Evolutionary conservation across 148 eudicot genomes (phyloP).

Genomic region (Fagopyrum tataricum): DNA sequence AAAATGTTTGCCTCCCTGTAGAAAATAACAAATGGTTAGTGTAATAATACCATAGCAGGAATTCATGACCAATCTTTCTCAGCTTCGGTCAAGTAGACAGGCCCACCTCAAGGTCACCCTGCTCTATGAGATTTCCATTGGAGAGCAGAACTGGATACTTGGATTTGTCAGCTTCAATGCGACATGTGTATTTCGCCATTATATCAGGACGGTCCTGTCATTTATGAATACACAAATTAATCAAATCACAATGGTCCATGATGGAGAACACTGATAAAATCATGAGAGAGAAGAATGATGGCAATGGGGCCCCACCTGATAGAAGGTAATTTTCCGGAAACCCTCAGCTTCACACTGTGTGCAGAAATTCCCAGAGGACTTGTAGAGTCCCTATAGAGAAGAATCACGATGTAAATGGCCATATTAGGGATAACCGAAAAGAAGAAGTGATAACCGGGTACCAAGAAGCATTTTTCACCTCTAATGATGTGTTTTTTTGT

Average conservation of each 20-base stretch:
- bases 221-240: conserved; percentile 10
- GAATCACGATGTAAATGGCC: conserved; percentile 2
- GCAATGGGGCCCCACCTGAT: conserved; percentile 49
- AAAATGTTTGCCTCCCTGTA: conserved; percentile 82
- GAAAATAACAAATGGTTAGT: background rate
- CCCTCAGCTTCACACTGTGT: conserved; percentile 99
- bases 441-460: background rate
- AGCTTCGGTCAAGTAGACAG: conserved; percentile 1
- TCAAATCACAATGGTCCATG: background rate
- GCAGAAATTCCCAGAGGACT: conserved; percentile 87
- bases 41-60: background rate
- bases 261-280: background rate
- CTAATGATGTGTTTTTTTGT: conserved; percentile 85
- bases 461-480: conserved; percentile 38
- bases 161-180: conserved; percentile 84
- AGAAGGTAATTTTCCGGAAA: conserved; percentile 90
- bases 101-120: conserved; percentile 88
- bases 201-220: conserved; percentile 96
- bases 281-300: background rate
- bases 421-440: background rate
- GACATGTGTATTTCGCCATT: conserved; percentile 94
- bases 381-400: conserved; percentile 70
- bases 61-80: background rate
- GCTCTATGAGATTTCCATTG: conserved; percentile 86
- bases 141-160: conserved; percentile 85